These are phyloP conservation scores for Lolium multiflorum DNA, from an alignment of 176 grass and related monocot genomes.

Conservation along the genomic window DNA sequence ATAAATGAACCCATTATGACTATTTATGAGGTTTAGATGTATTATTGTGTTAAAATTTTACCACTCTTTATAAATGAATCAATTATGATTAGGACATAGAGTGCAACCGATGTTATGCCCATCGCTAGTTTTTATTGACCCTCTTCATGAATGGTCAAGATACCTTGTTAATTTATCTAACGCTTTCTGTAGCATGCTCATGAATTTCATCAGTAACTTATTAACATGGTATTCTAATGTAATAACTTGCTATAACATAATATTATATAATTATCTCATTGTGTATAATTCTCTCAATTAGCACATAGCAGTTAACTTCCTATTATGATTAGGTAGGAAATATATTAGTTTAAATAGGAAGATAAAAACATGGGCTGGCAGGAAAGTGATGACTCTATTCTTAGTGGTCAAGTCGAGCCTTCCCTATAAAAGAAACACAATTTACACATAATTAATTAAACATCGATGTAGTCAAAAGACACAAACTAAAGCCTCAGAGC, in stretches of 20 bases:
- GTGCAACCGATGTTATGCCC: neutral
- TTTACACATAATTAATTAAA: neutral
- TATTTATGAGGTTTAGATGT: slow-evolving; percentile 20
- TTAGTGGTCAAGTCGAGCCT: neutral
- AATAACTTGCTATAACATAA: neutral
- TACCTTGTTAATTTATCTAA: neutral
- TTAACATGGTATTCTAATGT: slow-evolving; percentile 21
- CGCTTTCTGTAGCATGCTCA: slow-evolving; percentile 18
- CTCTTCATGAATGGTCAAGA: slow-evolving; percentile 12
- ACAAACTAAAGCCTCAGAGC: neutral
- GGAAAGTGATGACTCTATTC: neutral
- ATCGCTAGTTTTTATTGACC: neutral
- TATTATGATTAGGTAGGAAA: neutral
- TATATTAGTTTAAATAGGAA: slow-evolving; percentile 1
- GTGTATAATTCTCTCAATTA: slow-evolving; percentile 25
- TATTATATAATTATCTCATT: neutral
- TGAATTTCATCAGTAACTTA: neutral
- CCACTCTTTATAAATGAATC: slow-evolving; percentile 13
- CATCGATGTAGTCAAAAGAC: neutral
- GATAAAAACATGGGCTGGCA: neutral
- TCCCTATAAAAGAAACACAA: neutral
- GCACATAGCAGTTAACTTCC: neutral
- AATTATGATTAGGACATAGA: slow-evolving; percentile 9
- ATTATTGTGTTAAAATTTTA: slow-evolving; percentile 1
- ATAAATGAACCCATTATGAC: slow-evolving; percentile 11